Percentiles rank a stretch among this genome's conserved stretches.
Conservation (phyloP, 2,329 filamentous ascomycete species). For the Ceratocystis papillata region DNA sequence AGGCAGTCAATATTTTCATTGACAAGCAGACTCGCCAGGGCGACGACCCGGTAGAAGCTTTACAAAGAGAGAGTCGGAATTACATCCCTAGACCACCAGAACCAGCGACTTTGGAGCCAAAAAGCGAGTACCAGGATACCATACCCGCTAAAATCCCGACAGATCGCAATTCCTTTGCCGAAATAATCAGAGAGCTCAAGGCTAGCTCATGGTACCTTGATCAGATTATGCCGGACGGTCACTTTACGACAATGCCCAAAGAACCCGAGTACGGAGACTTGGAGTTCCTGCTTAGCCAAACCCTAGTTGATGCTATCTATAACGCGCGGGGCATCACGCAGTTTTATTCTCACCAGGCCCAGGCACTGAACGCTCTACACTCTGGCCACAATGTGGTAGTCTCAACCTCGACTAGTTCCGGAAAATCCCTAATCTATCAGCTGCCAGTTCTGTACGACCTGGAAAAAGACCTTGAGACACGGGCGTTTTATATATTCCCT, state of each 20-base stretch:
- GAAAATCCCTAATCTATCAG: slow-evolving; percentile 97
- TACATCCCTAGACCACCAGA: slow-evolving; percentile 31
- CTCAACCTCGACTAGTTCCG: slow-evolving; percentile 88
- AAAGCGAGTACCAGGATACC: slow-evolving; percentile 30
- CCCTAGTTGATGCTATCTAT: slow-evolving; percentile 89
- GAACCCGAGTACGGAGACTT: slow-evolving; percentile 72
- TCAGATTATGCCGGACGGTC: slow-evolving; percentile 87
- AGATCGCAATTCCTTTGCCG: slow-evolving; percentile 66
- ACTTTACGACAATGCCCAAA: slow-evolving; percentile 81
- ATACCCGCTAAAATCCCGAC: slow-evolving; percentile 64
- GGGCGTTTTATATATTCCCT: slow-evolving; percentile 96
- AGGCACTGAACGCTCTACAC: slow-evolving; percentile 81
- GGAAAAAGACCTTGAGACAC: slow-evolving; percentile 61
- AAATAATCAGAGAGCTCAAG: slow-evolving; percentile 78
- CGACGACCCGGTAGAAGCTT: slow-evolving; percentile 54
- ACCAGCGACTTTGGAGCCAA: neutral
- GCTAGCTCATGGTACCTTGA: slow-evolving; percentile 76
- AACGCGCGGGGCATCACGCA: slow-evolving; percentile 78
- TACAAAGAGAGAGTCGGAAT: slow-evolving; percentile 56
- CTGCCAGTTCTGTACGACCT: slow-evolving; percentile 80
- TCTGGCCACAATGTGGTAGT: slow-evolving; percentile 81
- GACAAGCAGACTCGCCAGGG: slow-evolving; percentile 56
- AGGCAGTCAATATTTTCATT: slow-evolving; percentile 66
- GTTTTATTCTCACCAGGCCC: slow-evolving; percentile 83
- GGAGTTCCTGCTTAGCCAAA: slow-evolving; percentile 75